Evolutionary conservation across 75 land plant species (phyloP).

Genomic region (Pseudotsuga menziesii): DNA sequence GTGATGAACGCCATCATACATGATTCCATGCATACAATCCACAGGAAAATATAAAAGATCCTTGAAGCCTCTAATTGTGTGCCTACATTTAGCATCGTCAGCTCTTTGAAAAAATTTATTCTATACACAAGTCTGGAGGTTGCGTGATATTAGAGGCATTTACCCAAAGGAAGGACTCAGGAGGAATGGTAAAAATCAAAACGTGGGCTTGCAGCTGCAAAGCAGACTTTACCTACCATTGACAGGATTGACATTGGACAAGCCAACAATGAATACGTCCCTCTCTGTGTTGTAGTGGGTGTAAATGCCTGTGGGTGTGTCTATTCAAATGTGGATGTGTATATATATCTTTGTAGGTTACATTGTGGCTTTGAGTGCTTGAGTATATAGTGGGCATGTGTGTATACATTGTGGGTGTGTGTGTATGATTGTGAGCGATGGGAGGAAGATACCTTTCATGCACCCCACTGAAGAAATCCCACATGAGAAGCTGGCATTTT

Average conservation of each 20-base stretch:
- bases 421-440: background rate
- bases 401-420: background rate
- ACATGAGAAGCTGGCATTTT: background rate
- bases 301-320: background rate
- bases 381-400: background rate
- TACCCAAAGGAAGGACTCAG: too few relatives aligned
- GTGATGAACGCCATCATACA: background rate
- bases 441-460: slow-evolving; percentile 10
- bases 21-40: background rate
- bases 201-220: background rate
- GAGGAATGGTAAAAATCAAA: background rate
- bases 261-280: background rate
- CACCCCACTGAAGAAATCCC: slow-evolving; percentile 13
- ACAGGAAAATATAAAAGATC: background rate
- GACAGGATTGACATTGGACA: slow-evolving; percentile 9
- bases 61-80: background rate
- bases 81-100: background rate
- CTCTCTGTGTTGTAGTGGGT: too few relatives aligned
- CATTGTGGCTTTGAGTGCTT: too few relatives aligned
- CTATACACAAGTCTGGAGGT: background rate
- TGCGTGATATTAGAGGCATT: background rate
- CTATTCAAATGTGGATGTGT: background rate
- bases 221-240: slow-evolving; percentile 7
- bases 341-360: background rate
- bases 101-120: background rate